Evolutionary conservation across 495 filamentous ascomycete species (phyloP).

Genomic region (Pseudoneurospora amorphoporcata): DNA sequence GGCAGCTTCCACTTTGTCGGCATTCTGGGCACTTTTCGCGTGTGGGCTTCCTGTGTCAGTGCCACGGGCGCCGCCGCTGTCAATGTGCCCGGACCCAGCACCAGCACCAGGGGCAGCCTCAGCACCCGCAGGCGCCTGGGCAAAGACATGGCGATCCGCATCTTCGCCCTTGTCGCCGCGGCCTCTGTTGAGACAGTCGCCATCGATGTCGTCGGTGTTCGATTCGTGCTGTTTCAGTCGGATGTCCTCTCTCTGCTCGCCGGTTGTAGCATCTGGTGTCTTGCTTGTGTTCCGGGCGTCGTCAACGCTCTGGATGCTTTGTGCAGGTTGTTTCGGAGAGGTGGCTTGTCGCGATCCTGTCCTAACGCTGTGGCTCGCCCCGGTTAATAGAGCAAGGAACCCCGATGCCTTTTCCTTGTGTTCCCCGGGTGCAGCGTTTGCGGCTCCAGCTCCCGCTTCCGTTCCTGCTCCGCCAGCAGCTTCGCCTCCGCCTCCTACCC

Average conservation of each 20-base stretch:
- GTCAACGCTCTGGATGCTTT: neutral
- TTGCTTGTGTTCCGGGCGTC: neutral
- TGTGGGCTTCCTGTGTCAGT: neutral
- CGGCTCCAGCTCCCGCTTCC: neutral
- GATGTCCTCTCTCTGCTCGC: neutral
- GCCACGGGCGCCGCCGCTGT: neutral
- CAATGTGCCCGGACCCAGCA: neutral
- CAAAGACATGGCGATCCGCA: neutral
- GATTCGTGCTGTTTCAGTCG: neutral
- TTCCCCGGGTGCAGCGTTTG: neutral
- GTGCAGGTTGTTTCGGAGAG: neutral
- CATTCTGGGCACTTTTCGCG: neutral
- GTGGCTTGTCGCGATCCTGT: conserved; percentile 2
- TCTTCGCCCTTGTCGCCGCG: neutral
- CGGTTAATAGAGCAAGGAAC: neutral
- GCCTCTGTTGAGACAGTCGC: neutral
- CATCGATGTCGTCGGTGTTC: neutral
- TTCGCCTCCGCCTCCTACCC: neutral
- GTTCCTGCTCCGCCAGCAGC: neutral
- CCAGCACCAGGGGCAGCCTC: neutral
- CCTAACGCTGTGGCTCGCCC: neutral
- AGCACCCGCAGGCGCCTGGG: neutral
- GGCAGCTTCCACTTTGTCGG: neutral
- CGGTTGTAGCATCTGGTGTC: neutral
- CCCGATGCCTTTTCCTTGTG: neutral